Percentiles rank a stretch among this genome's conserved stretches.
Evolutionary conservation across 805 yeast species (phyloP).

Genomic region (Schizosaccharomyces octosporus): DNA sequence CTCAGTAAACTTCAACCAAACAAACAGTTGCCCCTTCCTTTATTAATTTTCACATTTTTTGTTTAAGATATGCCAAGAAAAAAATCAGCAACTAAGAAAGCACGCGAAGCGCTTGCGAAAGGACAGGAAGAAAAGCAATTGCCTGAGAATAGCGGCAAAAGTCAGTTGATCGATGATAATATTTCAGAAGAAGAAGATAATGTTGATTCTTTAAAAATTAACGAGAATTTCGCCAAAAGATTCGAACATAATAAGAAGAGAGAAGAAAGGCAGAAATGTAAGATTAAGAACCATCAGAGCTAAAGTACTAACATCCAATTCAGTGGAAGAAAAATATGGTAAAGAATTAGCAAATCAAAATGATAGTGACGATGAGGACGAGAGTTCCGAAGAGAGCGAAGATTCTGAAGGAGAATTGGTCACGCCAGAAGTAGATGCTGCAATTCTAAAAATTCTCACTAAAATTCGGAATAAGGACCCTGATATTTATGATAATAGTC

Average conservation of each 20-base stretch:
- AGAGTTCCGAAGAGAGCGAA: slow-evolving; percentile 37
- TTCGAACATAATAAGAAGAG: slow-evolving; percentile 14
- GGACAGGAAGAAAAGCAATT: neutral
- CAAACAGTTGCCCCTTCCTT: neutral
- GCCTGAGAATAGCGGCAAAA: neutral
- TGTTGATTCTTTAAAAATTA: slow-evolving; percentile 4
- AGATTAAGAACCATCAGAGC: neutral
- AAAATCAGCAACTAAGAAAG: slow-evolving; percentile 2
- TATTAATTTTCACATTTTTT: neutral
- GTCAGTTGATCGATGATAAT: neutral
- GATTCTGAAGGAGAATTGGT: slow-evolving; percentile 77
- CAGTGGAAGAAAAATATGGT: slow-evolving; percentile 11
- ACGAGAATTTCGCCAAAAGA: slow-evolving; percentile 12
- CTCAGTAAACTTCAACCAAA: neutral
- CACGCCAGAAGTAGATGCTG: slow-evolving; percentile 64
- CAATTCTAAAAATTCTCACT: slow-evolving; percentile 43
- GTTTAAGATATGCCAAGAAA: neutral
- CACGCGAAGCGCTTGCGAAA: neutral
- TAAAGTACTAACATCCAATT: neutral
- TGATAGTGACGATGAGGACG: slow-evolving; percentile 15
- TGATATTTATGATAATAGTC: slow-evolving; percentile 36
- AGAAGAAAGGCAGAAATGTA: slow-evolving; percentile 11
- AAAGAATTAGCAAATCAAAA: slow-evolving; percentile 10
- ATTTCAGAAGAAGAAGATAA: neutral
- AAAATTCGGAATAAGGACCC: slow-evolving; percentile 47